Percentiles rank a stretch among this genome's conserved stretches.
phyloP scores from a whole-genome alignment of 768 basidiomycete genomes.

The Auricularia cornea region DNA sequence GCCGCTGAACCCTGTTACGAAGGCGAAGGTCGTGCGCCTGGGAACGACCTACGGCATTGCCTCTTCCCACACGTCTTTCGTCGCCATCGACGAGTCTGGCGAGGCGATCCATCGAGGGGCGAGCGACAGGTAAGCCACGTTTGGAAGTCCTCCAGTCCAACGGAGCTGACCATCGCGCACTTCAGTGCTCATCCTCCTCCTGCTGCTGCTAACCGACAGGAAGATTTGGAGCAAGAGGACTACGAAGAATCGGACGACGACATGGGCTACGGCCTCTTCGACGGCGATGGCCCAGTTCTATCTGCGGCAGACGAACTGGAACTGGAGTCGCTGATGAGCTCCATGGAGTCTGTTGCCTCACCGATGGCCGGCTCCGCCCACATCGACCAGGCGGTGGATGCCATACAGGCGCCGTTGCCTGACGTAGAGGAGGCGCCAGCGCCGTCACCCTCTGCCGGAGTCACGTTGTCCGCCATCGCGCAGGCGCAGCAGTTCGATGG shows the following conservation, averaged over 20 bases:
- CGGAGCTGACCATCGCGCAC: no score
- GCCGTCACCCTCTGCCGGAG: background rate
- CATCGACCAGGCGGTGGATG: background rate
- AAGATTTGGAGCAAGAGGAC: no score
- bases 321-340: no score
- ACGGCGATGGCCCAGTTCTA: background rate
- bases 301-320: background rate
- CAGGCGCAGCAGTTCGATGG: background rate
- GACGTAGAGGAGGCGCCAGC: background rate
- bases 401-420: background rate
- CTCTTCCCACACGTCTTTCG: conserved; percentile 47
- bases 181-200: no score
- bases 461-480: background rate
- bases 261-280: background rate
- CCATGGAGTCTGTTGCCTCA: no score
- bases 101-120: background rate
- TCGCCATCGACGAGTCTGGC: conserved; percentile 34
- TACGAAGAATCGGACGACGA: background rate
- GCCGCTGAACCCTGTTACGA: background rate
- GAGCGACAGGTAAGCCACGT: background rate
- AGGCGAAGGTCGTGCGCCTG: conserved; percentile 40
- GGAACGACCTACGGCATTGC: conserved; percentile 45
- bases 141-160: background rate
- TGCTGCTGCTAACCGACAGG: background rate
- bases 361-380: no score